Evolutionary conservation across 2,329 filamentous ascomycete species (phyloP).

Genomic region (Microcyclospora pomicola): DNA sequence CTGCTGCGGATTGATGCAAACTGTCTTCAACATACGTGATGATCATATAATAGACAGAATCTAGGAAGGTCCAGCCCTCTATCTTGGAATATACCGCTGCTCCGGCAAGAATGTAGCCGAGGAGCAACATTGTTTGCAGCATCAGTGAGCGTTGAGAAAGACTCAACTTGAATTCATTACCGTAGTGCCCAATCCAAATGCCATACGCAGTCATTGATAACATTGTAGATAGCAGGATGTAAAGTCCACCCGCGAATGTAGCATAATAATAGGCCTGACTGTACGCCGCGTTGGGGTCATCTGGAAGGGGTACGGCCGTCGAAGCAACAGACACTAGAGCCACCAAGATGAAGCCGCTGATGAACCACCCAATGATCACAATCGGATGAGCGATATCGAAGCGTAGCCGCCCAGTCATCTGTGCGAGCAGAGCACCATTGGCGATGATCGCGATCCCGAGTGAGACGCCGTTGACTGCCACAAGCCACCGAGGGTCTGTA

Average conservation of each 20-base stretch:
- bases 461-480: constrained; percentile 37
- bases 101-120: constrained; percentile 63
- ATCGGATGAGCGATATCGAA: constrained; percentile 70
- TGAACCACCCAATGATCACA: constrained; percentile 65
- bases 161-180: constrained; percentile 61
- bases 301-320: constrained; percentile 37
- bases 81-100: constrained; percentile 57
- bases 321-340: constrained; percentile 52
- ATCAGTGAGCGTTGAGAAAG: constrained; percentile 74
- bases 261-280: constrained; percentile 80
- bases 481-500: constrained; percentile 37
- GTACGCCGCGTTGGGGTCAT: constrained; percentile 39
- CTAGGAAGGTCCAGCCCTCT: constrained; percentile 37
- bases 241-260: constrained; percentile 62
- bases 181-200: constrained; percentile 52
- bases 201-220: constrained; percentile 65
- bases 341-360: constrained; percentile 48
- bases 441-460: constrained; percentile 38
- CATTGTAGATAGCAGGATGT: constrained; percentile 60
- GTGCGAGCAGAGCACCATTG: constrained; percentile 38
- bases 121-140: constrained; percentile 69
- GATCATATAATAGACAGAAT: constrained; percentile 34
- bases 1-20: constrained; percentile 52
- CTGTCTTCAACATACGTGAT: constrained; percentile 45
- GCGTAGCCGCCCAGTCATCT: constrained; percentile 35